Conservation (phyloP, 2,329 filamentous ascomycete genomes). For the Xylariaceae sp. region DNA sequence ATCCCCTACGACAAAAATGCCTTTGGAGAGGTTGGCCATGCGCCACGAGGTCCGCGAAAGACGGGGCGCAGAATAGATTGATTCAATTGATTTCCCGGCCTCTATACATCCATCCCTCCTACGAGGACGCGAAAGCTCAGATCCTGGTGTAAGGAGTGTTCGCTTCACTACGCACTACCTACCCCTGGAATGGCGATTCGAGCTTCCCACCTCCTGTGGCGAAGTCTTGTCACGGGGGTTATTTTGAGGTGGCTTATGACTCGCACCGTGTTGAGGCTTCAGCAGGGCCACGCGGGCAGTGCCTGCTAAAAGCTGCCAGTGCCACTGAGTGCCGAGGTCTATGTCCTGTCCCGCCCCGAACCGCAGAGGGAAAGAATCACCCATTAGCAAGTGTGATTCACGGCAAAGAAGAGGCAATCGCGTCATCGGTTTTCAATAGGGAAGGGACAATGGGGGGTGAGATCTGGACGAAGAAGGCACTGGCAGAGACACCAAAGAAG, state of each 20-base stretch:
- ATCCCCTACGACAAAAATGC: not conserved
- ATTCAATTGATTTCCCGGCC: not conserved
- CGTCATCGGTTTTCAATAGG: not conserved
- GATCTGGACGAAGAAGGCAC: not conserved
- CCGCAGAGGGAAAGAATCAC: not conserved
- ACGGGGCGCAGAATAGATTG: not conserved
- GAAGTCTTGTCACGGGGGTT: not conserved
- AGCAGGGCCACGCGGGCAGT: not conserved
- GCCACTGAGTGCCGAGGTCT: not conserved
- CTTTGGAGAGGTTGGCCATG: not conserved
- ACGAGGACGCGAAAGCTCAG: not conserved
- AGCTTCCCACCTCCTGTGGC: not conserved
- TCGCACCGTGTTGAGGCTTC: not conserved
- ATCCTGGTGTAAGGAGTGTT: not conserved
- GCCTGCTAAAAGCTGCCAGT: not conserved
- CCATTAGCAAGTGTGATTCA: not conserved
- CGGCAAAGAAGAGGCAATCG: conserved; percentile 1
- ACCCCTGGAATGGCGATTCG: not conserved
- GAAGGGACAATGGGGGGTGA: not conserved
- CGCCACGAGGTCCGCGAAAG: not conserved
- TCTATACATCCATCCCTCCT: not conserved
- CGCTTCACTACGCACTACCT: not conserved
- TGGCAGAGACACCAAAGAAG: not conserved
- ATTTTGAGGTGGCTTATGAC: not conserved
- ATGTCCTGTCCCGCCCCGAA: not conserved